Conservation (phyloP, 495 filamentous ascomycete genomes). For the Xeromyces bisporus region DNA sequence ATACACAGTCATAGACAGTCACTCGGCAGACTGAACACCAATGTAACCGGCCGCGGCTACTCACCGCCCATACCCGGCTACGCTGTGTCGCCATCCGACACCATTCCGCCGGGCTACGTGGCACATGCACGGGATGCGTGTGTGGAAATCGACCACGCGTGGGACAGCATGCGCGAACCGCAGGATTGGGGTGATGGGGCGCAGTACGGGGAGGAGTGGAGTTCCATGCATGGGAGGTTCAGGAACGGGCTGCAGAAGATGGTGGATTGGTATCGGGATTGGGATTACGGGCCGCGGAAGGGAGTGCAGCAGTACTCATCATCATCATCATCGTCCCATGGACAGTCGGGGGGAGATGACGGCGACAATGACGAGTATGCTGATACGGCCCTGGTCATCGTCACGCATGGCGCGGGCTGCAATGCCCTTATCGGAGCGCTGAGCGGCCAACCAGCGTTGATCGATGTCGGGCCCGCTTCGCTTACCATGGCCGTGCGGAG, state of each 20-base stretch:
- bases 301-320: not conserved
- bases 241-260: conserved; percentile 56
- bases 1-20: too few relatives aligned
- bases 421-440: conserved; percentile 89
- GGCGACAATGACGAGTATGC: conserved; percentile 40
- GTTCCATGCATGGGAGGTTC: conserved; percentile 80
- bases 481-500: conserved; percentile 77
- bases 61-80: conserved; percentile 63
- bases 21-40: conserved; percentile 17
- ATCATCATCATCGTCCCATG: conserved; percentile 15
- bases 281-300: conserved; percentile 14
- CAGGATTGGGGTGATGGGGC: conserved; percentile 75
- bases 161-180: conserved; percentile 74
- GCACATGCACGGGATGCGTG: conserved; percentile 85
- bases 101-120: conserved; percentile 77
- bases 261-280: conserved; percentile 63
- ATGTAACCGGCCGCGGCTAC: conserved; percentile 33
- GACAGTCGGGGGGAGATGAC: conserved; percentile 40
- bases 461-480: conserved; percentile 79
- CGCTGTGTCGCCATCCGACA: conserved; percentile 59
- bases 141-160: conserved; percentile 73
- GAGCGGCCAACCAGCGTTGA: conserved; percentile 70
- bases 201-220: conserved; percentile 86
- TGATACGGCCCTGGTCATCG: conserved; percentile 72
- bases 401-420: conserved; percentile 95